phyloP scores from a whole-genome alignment of 2,329 filamentous ascomycete genomes.

The Fusarium sarcochroum region DNA sequence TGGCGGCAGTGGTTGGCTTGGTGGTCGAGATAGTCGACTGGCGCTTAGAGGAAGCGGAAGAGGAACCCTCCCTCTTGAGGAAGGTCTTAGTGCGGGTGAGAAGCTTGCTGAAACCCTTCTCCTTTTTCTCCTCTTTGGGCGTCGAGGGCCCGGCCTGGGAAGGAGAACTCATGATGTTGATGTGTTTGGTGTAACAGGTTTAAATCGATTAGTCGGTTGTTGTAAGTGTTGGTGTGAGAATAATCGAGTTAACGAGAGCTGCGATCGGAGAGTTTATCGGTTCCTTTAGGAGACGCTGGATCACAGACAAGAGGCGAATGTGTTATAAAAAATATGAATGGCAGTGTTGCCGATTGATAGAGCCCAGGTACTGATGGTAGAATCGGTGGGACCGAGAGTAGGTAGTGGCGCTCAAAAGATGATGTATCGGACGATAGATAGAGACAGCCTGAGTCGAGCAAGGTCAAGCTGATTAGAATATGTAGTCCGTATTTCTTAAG shows the following conservation, averaged over 20 bases:
- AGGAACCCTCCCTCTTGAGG: conserved; percentile 57
- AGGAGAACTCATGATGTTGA: conserved; percentile 59
- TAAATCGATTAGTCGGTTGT: background rate
- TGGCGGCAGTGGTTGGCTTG: conserved; percentile 36
- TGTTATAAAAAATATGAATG: background rate
- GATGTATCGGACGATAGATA: conserved; percentile 25
- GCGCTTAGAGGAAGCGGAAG: conserved; percentile 47
- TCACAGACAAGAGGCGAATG: conserved; percentile 22
- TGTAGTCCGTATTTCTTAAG: conserved; percentile 24
- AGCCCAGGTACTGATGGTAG: conserved; percentile 8
- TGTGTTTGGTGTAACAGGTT: conserved; percentile 9
- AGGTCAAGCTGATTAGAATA: conserved; percentile 16
- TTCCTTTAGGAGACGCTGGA: background rate
- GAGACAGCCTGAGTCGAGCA: conserved; percentile 25
- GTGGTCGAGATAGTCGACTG: conserved; percentile 44
- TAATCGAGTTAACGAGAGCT: conserved; percentile 3
- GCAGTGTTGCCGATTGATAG: conserved; percentile 14
- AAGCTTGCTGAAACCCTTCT: conserved; percentile 64
- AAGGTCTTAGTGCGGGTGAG: conserved; percentile 66
- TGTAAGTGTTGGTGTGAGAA: background rate
- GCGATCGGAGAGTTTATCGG: conserved; percentile 1
- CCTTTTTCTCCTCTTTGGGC: conserved; percentile 57
- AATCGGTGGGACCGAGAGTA: conserved; percentile 27
- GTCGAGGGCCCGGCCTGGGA: conserved; percentile 55
- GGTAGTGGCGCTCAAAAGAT: conserved; percentile 26